phyloP scores from a whole-genome alignment of 148 eudicot genomes.

The Persicaria tinctoria region DNA sequence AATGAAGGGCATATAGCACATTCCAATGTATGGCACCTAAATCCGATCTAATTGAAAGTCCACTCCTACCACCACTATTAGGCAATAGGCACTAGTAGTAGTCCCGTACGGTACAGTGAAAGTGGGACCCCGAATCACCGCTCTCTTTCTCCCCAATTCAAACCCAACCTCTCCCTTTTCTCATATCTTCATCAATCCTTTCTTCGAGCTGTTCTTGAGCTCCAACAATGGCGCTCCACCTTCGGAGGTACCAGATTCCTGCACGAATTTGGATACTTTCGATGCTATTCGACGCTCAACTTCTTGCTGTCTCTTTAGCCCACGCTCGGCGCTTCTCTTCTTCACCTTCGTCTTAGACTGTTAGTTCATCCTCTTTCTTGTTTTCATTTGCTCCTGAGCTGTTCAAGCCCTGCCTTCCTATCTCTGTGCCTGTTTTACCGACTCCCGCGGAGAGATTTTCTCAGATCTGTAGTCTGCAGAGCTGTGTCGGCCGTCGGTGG shows the following conservation, averaged over 20 bases:
- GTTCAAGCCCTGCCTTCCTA: background rate
- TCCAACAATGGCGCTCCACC: conserved; percentile 22
- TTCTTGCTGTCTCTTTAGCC: background rate
- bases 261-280: background rate
- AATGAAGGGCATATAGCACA: too few species aligned
- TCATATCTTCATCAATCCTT: background rate
- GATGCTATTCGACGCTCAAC: background rate
- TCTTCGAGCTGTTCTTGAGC: background rate
- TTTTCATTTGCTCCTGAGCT: background rate
- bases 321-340: background rate
- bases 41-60: too few species aligned
- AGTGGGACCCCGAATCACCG: background rate
- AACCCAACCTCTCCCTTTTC: background rate
- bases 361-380: background rate
- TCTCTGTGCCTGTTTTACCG: background rate
- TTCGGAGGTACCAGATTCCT: conserved; percentile 9
- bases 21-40: too few species aligned
- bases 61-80: too few species aligned
- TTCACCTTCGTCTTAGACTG: background rate
- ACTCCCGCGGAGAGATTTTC: background rate
- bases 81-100: background rate
- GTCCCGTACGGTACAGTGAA: background rate
- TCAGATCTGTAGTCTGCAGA: conserved; percentile 8
- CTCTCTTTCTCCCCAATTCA: conserved; percentile 2
- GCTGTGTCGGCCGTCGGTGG: background rate